These are phyloP conservation scores for Thozetella sp. DNA, from an alignment of 495 filamentous ascomycete species.

Conservation along the genomic window DNA sequence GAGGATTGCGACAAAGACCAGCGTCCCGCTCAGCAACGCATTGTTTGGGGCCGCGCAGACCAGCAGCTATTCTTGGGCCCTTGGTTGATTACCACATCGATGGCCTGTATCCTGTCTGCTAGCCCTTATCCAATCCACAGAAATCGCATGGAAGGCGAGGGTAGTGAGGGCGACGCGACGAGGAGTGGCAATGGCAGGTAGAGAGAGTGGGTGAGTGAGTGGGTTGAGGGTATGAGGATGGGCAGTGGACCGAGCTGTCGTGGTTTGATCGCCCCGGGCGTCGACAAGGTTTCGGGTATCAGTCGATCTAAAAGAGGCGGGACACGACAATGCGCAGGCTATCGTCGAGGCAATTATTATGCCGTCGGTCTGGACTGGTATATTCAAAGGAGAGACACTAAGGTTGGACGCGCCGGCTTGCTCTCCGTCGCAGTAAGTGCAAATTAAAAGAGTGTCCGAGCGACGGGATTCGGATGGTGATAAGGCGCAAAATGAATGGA, in stretches of 20 bases:
- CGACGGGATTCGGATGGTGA: background rate
- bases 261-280: conserved; percentile 35
- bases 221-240: conserved; percentile 2
- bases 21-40: conserved; percentile 16
- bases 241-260: conserved; percentile 9
- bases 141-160: conserved; percentile 4
- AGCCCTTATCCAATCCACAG: background rate
- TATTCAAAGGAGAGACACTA: background rate
- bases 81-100: conserved; percentile 12
- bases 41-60: conserved; percentile 11
- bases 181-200: background rate
- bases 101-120: conserved; percentile 3
- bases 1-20: conserved; percentile 15
- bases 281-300: conserved; percentile 16
- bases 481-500: background rate
- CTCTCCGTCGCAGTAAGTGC: no score
- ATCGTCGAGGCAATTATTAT: no score
- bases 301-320: conserved; percentile 19
- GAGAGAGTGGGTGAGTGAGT: background rate
- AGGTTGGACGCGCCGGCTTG: background rate
- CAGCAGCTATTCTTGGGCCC: conserved; percentile 1
- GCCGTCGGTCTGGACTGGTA: background rate
- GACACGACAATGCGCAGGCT: conserved; percentile 14
- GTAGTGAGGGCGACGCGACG: background rate
- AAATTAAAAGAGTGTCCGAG: background rate